Evolutionary conservation across 2,329 filamentous ascomycete genomes (phyloP).

Genomic region (Neonectria punicea): DNA sequence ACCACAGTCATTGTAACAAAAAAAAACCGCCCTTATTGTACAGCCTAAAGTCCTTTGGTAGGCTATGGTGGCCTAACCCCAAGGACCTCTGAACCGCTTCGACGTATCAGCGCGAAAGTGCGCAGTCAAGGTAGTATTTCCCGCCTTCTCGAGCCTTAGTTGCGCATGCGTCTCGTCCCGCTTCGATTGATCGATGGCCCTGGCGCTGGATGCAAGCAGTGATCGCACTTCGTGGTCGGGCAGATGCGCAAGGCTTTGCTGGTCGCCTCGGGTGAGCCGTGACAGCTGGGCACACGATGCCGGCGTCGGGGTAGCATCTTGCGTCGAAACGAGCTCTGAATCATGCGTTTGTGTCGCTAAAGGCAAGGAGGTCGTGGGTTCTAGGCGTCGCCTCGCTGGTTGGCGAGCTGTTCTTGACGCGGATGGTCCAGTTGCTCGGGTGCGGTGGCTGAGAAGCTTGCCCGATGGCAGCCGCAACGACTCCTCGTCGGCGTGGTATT

Average conservation of each 20-base stretch:
- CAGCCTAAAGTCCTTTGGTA: not conserved
- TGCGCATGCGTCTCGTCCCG: not conserved
- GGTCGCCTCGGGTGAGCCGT: not conserved
- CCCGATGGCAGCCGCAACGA: constrained; percentile 31
- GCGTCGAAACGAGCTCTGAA: not conserved
- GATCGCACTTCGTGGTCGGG: not conserved
- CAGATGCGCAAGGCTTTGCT: not conserved
- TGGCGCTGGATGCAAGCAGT: not conserved
- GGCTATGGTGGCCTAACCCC: not conserved
- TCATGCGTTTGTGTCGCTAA: not conserved
- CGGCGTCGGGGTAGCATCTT: not conserved
- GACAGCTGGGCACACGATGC: not conserved
- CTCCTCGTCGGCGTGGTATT: not conserved
- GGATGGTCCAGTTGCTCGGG: not conserved
- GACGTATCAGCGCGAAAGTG: not conserved
- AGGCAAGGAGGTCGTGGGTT: not conserved
- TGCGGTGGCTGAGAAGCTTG: constrained; percentile 33
- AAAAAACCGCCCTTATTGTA: not conserved
- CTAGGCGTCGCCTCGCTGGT: not conserved
- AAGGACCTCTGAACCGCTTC: not conserved
- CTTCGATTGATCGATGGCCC: not conserved
- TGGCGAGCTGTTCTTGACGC: not conserved
- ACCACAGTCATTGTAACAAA: too few relatives aligned
- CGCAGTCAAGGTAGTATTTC: not conserved
- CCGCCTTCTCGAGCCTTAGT: not conserved